A percentile compares a stretch with the other conserved stretches of the same genome.
These are phyloP conservation scores for Didymella lethalis DNA, from an alignment of 2,329 filamentous ascomycete species.

Conservation along the genomic window DNA sequence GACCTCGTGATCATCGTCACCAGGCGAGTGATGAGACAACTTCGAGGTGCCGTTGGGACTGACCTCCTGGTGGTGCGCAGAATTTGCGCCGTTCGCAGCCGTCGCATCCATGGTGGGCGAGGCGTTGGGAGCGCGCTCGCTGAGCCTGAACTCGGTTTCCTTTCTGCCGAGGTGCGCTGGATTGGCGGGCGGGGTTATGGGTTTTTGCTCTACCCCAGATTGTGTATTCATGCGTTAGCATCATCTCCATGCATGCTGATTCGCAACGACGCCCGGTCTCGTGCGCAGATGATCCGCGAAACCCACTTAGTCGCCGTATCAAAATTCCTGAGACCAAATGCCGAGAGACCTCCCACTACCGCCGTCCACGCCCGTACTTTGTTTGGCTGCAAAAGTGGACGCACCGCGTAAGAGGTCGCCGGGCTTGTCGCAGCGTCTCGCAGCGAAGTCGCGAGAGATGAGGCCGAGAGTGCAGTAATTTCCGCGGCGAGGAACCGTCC, in stretches of 20 bases:
- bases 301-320: conserved; percentile 18
- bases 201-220: conserved; percentile 38
- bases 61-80: conserved; percentile 37
- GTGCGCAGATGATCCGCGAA: conserved; percentile 20
- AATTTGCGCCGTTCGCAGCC: conserved; percentile 27
- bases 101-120: conserved; percentile 43
- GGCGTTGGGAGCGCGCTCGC: conserved; percentile 35
- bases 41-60: conserved; percentile 45
- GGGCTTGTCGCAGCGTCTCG: conserved; percentile 28
- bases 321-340: conserved; percentile 13
- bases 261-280: conserved; percentile 18
- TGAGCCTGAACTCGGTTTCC: conserved; percentile 27
- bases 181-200: conserved; percentile 27
- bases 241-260: conserved; percentile 23
- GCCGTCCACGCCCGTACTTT: not conserved
- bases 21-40: conserved; percentile 46
- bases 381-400: conserved; percentile 13
- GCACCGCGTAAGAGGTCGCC: conserved; percentile 12
- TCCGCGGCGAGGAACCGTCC: conserved; percentile 19
- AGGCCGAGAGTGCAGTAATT: conserved; percentile 23
- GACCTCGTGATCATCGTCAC: conserved; percentile 44
- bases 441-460: conserved; percentile 43
- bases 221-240: conserved; percentile 23
- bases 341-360: conserved; percentile 16
- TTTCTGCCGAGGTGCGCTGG: conserved; percentile 21